Evolutionary conservation across 2,329 filamentous ascomycete genomes (phyloP).

Genomic region (Botrytis squamosa): DNA sequence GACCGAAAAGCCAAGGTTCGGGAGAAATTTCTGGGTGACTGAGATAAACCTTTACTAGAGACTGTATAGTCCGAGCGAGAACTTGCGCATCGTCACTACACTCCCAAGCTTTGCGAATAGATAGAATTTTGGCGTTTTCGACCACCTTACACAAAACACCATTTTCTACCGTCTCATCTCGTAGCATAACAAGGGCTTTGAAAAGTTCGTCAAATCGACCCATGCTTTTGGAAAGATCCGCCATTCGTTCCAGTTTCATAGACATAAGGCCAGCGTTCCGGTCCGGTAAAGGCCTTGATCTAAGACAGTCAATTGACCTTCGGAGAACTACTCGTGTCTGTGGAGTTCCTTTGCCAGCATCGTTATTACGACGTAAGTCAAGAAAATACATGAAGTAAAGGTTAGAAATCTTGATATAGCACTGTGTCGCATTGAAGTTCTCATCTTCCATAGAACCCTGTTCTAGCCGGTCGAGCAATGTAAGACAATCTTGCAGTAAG

Average conservation of each 20-base stretch:
- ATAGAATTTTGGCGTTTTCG: constrained; percentile 47
- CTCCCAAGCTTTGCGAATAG: constrained; percentile 56
- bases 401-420: constrained; percentile 67
- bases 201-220: constrained; percentile 58
- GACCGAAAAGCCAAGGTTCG: constrained; percentile 40
- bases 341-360: constrained; percentile 44
- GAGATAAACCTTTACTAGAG: constrained; percentile 58
- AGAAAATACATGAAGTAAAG: constrained; percentile 66
- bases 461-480: constrained; percentile 54
- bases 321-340: constrained; percentile 56
- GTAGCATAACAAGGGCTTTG: constrained; percentile 58
- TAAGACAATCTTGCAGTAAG: constrained; percentile 55
- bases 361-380: constrained; percentile 47
- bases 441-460: constrained; percentile 30
- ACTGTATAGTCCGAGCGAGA: constrained; percentile 58
- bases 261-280: constrained; percentile 59
- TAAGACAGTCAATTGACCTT: constrained; percentile 62
- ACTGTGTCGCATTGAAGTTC: constrained; percentile 42
- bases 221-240: constrained; percentile 55
- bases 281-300: constrained; percentile 52
- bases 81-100: constrained; percentile 49
- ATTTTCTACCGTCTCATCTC: constrained; percentile 58
- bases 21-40: constrained; percentile 58
- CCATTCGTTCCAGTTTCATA: constrained; percentile 65
- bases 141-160: constrained; percentile 57